Conservation (phyloP, 257 asterid species). For the Rehmannia glutinosa region DNA sequence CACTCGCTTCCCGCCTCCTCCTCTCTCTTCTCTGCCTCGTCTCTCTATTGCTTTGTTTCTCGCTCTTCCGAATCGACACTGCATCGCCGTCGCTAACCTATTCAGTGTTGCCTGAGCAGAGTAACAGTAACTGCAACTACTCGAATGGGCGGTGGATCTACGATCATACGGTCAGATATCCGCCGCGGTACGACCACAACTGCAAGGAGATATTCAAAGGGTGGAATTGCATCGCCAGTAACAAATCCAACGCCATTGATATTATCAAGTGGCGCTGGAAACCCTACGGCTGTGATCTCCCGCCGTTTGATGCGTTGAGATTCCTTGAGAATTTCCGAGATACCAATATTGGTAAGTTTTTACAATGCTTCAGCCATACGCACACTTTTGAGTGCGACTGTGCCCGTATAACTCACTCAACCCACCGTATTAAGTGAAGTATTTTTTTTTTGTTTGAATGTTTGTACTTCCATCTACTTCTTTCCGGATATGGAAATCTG, state of each 20-base stretch:
- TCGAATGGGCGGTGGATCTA: conserved; percentile 77
- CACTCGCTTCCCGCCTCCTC: conserved; percentile 35
- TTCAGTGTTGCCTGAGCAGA: conserved; percentile 19
- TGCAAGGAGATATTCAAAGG: conserved; percentile 97
- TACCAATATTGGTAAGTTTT: conserved; percentile 65
- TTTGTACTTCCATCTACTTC: no score
- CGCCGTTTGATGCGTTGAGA: conserved; percentile 58
- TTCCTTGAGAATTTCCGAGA: conserved; percentile 72
- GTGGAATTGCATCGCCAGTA: conserved; percentile 85
- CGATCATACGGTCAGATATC: conserved; percentile 47
- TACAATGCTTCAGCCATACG: neutral
- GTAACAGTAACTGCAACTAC: conserved; percentile 41
- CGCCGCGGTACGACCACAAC: conserved; percentile 69
- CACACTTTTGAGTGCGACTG: neutral
- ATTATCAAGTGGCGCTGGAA: conserved; percentile 88
- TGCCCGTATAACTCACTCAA: neutral
- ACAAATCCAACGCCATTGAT: conserved; percentile 73
- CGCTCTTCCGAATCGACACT: conserved; percentile 44
- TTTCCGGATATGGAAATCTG: neutral
- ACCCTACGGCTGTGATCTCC: conserved; percentile 75
- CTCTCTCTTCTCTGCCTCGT: conserved; percentile 47
- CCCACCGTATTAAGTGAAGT: no score
- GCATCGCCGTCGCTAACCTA: conserved; percentile 23
- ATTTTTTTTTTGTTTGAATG: no score
- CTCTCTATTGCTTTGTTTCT: conserved; percentile 53